These are phyloP conservation scores for Globisporangium apiculatum DNA, from an alignment of 352 stramenopile genomes.

Conservation along the genomic window DNA sequence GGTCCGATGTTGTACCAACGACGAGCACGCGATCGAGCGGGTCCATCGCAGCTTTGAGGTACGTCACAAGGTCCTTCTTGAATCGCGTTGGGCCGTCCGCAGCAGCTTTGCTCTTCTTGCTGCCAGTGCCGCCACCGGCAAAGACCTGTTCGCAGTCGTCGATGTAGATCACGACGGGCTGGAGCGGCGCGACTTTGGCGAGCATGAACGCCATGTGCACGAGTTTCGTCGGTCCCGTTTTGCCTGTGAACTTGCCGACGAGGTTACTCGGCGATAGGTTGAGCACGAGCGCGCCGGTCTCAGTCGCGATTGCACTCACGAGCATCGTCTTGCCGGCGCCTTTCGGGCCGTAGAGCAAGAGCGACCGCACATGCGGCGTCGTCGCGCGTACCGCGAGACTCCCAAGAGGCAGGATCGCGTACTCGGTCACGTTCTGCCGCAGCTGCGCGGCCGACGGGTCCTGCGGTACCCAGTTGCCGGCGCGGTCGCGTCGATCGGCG, in stretches of 20 bases:
- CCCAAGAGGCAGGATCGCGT: conserved; percentile 86
- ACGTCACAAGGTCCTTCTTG: conserved; percentile 91
- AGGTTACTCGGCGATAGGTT: conserved; percentile 92
- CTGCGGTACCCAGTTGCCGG: conserved; percentile 86
- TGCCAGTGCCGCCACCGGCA: conserved; percentile 22
- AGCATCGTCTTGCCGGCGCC: conserved; percentile 92
- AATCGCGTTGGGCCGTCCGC: conserved; percentile 83
- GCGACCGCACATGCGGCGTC: conserved; percentile 74
- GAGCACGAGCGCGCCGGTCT: conserved; percentile 91
- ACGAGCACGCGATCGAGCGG: conserved; percentile 88
- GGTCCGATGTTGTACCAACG: conserved; percentile 84
- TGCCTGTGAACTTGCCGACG: conserved; percentile 90
- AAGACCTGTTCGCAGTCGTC: conserved; percentile 92
- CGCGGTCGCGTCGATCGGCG: conserved; percentile 46
- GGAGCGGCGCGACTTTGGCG: conserved; percentile 75
- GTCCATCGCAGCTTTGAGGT: conserved; percentile 87
- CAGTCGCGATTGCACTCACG: conserved; percentile 88
- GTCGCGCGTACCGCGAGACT: conserved; percentile 65
- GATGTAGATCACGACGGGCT: conserved; percentile 92
- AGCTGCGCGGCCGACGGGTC: conserved; percentile 90
- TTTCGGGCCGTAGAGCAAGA: conserved; percentile 92
- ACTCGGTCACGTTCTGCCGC: conserved; percentile 86
- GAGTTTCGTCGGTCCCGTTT: conserved; percentile 88
- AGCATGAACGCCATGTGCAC: conserved; percentile 94
- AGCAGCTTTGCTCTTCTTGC: conserved; percentile 75